A percentile compares a stretch with the other conserved stretches of the same genome.
phyloP scores from a whole-genome alignment of 2,329 filamentous ascomycete species.

The Mariannaea elegans region DNA sequence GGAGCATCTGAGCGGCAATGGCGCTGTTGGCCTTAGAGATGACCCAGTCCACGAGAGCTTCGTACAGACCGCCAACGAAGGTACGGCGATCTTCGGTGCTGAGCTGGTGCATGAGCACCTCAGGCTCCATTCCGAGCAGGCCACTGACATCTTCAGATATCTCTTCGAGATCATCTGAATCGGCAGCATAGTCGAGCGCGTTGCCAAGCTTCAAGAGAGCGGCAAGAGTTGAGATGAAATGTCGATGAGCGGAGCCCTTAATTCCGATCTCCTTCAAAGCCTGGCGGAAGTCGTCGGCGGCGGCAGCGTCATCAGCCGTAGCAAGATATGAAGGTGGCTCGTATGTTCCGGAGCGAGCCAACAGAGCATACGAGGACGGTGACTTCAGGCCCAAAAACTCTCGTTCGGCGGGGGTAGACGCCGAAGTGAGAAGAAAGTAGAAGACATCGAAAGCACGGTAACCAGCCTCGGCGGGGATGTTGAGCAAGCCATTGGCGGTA shows the following conservation, averaged over 20 bases:
- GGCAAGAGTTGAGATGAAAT: conserved; percentile 85
- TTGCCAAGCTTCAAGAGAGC: conserved; percentile 92
- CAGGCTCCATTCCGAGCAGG: conserved; percentile 86
- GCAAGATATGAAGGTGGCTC: conserved; percentile 87
- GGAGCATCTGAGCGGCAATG: conserved; percentile 78
- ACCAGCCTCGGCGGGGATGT: conserved; percentile 80
- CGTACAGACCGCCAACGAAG: conserved; percentile 87
- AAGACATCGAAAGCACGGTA: conserved; percentile 97
- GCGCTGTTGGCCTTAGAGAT: conserved; percentile 87
- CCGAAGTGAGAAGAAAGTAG: conserved; percentile 94
- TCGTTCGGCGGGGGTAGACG: conserved; percentile 85
- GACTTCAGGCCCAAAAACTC: conserved; percentile 86
- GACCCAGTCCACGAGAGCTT: conserved; percentile 94
- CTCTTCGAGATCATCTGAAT: conserved; percentile 84
- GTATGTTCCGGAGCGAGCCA: conserved; percentile 87
- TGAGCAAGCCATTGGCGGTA: conserved; percentile 79
- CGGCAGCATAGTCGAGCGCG: conserved; percentile 83
- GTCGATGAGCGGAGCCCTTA: conserved; percentile 83
- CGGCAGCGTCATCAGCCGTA: conserved; percentile 89
- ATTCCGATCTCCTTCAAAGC: conserved; percentile 93
- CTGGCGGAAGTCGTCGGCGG: conserved; percentile 90
- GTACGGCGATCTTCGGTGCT: conserved; percentile 85
- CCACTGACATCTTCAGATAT: conserved; percentile 91
- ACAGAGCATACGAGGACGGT: conserved; percentile 78
- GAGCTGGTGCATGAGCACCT: conserved; percentile 80